A percentile compares a stretch with the other conserved stretches of the same genome.
Conservation (phyloP, 352 stramenopile species). For the Elongisporangium prolatum region DNA sequence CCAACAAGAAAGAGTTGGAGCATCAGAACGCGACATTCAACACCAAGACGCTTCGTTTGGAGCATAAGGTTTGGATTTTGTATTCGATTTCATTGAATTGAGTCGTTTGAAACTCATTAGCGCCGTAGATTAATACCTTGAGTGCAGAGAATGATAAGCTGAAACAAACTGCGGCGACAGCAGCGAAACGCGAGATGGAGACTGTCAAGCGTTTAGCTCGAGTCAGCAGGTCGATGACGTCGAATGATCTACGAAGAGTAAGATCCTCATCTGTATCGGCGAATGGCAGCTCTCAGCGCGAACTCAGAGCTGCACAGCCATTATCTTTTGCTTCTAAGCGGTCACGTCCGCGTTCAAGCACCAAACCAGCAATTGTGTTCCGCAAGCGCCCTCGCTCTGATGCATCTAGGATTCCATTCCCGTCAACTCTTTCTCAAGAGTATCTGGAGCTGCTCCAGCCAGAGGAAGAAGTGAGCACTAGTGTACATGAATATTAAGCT, state of each 20-base stretch:
- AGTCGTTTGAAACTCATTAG: too few relatives aligned
- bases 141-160: conserved; percentile 34
- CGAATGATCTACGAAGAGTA: neutral
- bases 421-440: neutral
- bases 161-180: conserved; percentile 19
- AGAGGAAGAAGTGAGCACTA: neutral
- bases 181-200: conserved; percentile 44
- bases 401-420: conserved; percentile 34
- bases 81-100: neutral
- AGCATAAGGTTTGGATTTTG: conserved; percentile 31
- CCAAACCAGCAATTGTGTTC: neutral
- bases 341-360: neutral
- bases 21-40: conserved; percentile 23
- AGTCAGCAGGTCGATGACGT: conserved; percentile 12
- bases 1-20: conserved; percentile 21
- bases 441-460: neutral
- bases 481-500: too few relatives aligned
- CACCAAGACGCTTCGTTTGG: conserved; percentile 24
- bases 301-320: neutral
- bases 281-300: neutral
- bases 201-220: conserved; percentile 31
- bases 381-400: conserved; percentile 19
- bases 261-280: neutral
- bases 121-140: conserved; percentile 58
- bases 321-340: neutral